Evolutionary conservation across 1,284 basidiomycete species (phyloP), one percentile per base, ranked within the genome.

Genomic region (Wolfiporia cocos): DNA sequence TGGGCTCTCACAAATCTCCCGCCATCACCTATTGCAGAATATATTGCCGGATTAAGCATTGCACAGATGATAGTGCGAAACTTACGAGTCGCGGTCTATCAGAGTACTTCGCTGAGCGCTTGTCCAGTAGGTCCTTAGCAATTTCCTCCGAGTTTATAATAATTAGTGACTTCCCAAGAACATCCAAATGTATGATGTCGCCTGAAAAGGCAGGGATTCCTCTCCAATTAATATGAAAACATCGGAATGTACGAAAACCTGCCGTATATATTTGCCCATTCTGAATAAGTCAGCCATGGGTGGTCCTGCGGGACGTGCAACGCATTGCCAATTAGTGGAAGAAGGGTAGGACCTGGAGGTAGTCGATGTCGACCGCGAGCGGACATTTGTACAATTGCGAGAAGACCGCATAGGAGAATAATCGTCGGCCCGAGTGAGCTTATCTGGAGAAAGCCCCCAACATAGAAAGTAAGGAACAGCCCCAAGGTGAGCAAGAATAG

Each of bases 271-370:
- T 50, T 51, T 1, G 50, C 49, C 59, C 59, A 62, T 14, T 53
- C 42, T 1, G 57, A 48, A 19, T 51, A 54, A 32, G 51, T 49
- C 7, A 57, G 35, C 61, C 61, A 63, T 3, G 61, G 67, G 56
- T 79, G 69, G 46, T 74, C 75, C 4, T 70, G 42, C 1, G 71
- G 70, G 42, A 83, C 61, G 56, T 83, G 73, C 29, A 65, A 55
- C 19, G 83, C 53, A 55, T 83, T 83, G 5, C 81, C 81, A 17
- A 83, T 53, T 35, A 81, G 23, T 1, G 78, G 80, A 45, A 81
- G 54, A 0, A 78, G 78, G 49, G 70, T 74, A 39, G 80, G 80
- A 22, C 81, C 81, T 43, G 81, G 80, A n/a, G 36, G 26, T 14
- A 28, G n/a, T n/a, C n/a, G n/a, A n/a, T n/a, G n/a, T n/a, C n/a